phyloP scores from a whole-genome alignment of 352 stramenopile species.

The Phytophthora constricta region DNA sequence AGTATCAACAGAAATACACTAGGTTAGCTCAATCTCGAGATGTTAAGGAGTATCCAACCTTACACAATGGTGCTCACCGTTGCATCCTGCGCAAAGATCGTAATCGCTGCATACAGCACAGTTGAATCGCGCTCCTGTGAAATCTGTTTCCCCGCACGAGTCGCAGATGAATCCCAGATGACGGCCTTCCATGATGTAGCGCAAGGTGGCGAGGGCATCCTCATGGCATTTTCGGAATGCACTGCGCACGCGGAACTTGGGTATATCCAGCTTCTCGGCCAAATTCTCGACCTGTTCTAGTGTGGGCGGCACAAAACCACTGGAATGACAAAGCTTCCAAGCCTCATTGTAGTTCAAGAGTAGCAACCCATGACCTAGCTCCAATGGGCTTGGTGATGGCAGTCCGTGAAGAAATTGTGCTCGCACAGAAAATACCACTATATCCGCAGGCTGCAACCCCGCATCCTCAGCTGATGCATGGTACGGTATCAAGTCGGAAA shows the following conservation, averaged over 20 bases:
- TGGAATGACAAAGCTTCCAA: constrained; percentile 35
- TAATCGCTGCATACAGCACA: constrained; percentile 82
- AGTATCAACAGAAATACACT: constrained; percentile 17
- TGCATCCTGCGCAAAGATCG: constrained; percentile 68
- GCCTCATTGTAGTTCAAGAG: constrained; percentile 49
- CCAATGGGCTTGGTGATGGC: neutral
- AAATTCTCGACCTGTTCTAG: constrained; percentile 69
- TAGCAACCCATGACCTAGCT: constrained; percentile 35
- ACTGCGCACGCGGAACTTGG: constrained; percentile 81
- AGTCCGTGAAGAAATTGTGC: constrained; percentile 19
- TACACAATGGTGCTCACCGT: constrained; percentile 41
- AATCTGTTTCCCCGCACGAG: constrained; percentile 81
- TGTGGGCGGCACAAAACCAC: constrained; percentile 37
- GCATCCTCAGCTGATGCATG: constrained; percentile 24
- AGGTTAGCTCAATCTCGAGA: constrained; percentile 11
- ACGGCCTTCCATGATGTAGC: constrained; percentile 84
- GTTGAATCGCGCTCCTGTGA: constrained; percentile 76
- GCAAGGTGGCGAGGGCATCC: constrained; percentile 63
- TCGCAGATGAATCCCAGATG: constrained; percentile 88
- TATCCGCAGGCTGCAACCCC: constrained; percentile 58
- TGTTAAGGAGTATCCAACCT: neutral
- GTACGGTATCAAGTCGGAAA: constrained; percentile 56
- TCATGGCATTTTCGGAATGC: constrained; percentile 83
- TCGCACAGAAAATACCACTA: constrained; percentile 61
- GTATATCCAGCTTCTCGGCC: constrained; percentile 75